A percentile compares a stretch with the other conserved stretches of the same genome.
phyloP scores from a whole-genome alignment of 768 basidiomycete species.

The Asterophora lycoperdoides region DNA sequence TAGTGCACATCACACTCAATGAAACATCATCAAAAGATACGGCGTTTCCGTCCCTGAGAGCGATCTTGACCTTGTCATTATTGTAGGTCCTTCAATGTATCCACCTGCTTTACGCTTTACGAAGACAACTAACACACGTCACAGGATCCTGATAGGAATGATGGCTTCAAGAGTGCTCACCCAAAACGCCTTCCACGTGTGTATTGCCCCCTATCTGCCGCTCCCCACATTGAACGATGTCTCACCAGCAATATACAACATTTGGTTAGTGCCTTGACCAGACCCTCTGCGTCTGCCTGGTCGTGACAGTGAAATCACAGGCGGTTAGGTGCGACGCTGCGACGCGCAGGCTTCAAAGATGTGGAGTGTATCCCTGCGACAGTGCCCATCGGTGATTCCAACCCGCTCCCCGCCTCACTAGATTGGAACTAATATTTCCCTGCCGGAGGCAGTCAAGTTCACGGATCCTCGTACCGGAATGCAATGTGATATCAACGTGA shows the following conservation, averaged over 20 bases:
- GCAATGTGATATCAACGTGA: constrained; percentile 56
- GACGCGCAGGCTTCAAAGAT: constrained; percentile 29
- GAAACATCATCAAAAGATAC: constrained; percentile 25
- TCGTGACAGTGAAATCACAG: constrained; percentile 16
- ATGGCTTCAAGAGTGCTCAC: constrained; percentile 12
- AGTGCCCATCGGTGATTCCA: constrained; percentile 39
- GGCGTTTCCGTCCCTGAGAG: constrained; percentile 36
- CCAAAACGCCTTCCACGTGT: constrained; percentile 5
- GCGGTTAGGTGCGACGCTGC: constrained; percentile 26
- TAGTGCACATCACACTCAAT: too few relatives aligned
- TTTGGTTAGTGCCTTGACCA: constrained; percentile 5
- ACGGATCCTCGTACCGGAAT: constrained; percentile 37
- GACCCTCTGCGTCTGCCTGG: too few relatives aligned
- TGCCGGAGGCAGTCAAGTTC: constrained; percentile 42
- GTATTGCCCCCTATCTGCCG: not conserved
- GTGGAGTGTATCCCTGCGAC: constrained; percentile 30
- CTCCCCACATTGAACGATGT: not conserved
- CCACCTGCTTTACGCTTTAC: too few relatives aligned
- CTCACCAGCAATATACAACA: constrained; percentile 25
- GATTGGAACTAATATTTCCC: not conserved
- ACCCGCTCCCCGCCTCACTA: too few relatives aligned
- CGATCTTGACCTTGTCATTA: constrained; percentile 50
- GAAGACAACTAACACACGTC: too few relatives aligned
- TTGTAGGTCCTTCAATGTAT: constrained; percentile 32
- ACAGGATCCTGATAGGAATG: constrained; percentile 22